Conservation (phyloP, 1,284 basidiomycete species). For the Malassezia brasiliensis region DNA sequence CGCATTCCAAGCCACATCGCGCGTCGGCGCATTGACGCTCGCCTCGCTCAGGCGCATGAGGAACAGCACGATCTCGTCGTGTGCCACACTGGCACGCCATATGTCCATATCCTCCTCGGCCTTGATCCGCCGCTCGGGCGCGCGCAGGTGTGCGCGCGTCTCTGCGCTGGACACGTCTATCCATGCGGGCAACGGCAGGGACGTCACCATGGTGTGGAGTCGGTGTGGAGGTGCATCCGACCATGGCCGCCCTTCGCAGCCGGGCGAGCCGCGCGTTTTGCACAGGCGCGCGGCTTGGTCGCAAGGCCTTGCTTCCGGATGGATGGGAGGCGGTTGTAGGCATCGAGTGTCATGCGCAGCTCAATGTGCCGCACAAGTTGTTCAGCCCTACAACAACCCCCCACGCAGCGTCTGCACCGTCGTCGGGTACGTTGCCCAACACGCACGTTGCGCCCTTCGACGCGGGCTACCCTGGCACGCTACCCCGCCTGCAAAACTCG, state of each 20-base stretch:
- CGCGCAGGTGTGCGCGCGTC: not conserved
- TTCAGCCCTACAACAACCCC: conserved; percentile 63
- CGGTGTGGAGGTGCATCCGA: not conserved
- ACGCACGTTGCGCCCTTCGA: conserved; percentile 72
- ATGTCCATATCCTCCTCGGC: conserved; percentile 38
- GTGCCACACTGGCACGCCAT: conserved; percentile 40
- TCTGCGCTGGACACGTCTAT: not conserved
- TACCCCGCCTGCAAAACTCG: conserved; percentile 67
- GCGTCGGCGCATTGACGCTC: conserved; percentile 31
- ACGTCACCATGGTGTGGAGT: not conserved
- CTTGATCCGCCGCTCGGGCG: conserved; percentile 32
- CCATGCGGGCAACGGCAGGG: not conserved
- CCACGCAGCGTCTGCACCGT: conserved; percentile 40
- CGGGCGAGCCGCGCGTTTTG: not conserved
- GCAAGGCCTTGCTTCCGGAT: conserved; percentile 21
- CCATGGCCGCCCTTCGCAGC: not conserved
- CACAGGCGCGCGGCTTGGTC: not conserved
- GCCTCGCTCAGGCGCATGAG: conserved; percentile 43
- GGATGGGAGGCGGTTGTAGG: conserved; percentile 63
- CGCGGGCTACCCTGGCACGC: conserved; percentile 80
- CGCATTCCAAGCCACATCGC: conserved; percentile 12
- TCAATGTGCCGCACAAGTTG: conserved; percentile 74
- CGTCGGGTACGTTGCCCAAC: conserved; percentile 59
- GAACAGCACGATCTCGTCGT: conserved; percentile 32
- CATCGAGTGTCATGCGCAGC: conserved; percentile 89